Base-by-base conservation (phyloP, 148 eudicot species). In the Heliamphora exappendiculata region DNA sequence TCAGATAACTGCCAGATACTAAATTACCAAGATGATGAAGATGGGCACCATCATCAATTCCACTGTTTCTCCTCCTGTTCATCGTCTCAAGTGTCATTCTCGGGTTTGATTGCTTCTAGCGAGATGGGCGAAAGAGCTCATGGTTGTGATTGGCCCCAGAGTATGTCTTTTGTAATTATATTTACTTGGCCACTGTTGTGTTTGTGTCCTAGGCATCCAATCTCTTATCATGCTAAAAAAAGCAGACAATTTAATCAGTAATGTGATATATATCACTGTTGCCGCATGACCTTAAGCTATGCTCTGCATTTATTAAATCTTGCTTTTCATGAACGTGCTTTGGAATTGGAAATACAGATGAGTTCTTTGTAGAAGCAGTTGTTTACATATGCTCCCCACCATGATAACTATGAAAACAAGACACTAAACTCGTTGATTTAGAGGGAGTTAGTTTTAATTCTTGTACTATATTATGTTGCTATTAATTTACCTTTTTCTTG, bases 21-120 rank as follows among this genome's bases (percentile, higher is more conserved):
- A 1, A 66, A 76, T 58, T 77, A 77, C 67, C 72, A 77, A 62
- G 79, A 76, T 11, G 81, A 81, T 59, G 84, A 86, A 31, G 82
- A 83, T 4, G 57, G 75, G 36, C 82, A 79, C 73, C 53, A 70
- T 62, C 57, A 71, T 53, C 79, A 69, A 41, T 77, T 33, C 42
- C 50, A 70, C 64, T 53, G 72, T 71, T 68, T 72, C 71, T 81
- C 89, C 13, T 80, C 86, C 53, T 81, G 75, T 49, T 84, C 89
- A 55, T 82, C 87, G 7, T 84, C 87, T 20, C 89, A 86, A 51
- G 73, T 78, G 39, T 84, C 89, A 47, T 42, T 75, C 39, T 77
- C 67, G 12, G 83, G 81, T 9, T 73, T 75, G 31, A 34, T 70
- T 37, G 17, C 57, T 55, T 72, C 80, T 55, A 79, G 75, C 7